Evolutionary conservation across 768 basidiomycete genomes (phyloP).

Genomic region (Pisolithus albus): DNA sequence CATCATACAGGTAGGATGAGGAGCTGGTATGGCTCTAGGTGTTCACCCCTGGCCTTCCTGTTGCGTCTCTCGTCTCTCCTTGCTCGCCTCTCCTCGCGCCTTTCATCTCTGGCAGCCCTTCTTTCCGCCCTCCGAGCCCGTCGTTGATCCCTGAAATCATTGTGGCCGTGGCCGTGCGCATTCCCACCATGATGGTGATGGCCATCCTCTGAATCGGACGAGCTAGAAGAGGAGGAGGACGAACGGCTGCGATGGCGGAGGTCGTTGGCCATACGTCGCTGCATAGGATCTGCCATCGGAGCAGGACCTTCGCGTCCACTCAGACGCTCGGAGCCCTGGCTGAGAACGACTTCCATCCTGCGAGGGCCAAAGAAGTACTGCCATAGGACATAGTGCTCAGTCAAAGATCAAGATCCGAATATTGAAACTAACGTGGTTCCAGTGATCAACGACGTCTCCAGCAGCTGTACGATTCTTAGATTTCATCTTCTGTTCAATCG

Average conservation of each 20-base stretch:
- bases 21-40: constrained; percentile 17
- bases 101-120: constrained; percentile 7
- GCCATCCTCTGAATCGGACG: constrained; percentile 10
- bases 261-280: constrained; percentile 12
- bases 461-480: constrained; percentile 34
- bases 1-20: constrained; percentile 8
- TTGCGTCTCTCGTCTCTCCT: constrained; percentile 9
- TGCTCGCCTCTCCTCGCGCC: constrained; percentile 11
- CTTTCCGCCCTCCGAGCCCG: constrained; percentile 4
- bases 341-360: constrained; percentile 36
- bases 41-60: constrained; percentile 12
- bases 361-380: constrained; percentile 47
- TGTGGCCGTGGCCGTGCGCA: not conserved
- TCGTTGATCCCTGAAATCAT: constrained; percentile 2
- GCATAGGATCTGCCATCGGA: constrained; percentile 14
- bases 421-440: constrained; percentile 49
- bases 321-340: constrained; percentile 25
- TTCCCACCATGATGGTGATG: not conserved
- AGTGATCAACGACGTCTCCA: constrained; percentile 37
- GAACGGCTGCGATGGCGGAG: constrained; percentile 9
- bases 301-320: constrained; percentile 20
- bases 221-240: not conserved
- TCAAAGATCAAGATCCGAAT: not conserved
- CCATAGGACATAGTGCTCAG: not conserved
- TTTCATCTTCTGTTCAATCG: constrained; percentile 22